Conservation (phyloP, 2,329 filamentous ascomycete genomes). For the Boeremia lycopersici region DNA sequence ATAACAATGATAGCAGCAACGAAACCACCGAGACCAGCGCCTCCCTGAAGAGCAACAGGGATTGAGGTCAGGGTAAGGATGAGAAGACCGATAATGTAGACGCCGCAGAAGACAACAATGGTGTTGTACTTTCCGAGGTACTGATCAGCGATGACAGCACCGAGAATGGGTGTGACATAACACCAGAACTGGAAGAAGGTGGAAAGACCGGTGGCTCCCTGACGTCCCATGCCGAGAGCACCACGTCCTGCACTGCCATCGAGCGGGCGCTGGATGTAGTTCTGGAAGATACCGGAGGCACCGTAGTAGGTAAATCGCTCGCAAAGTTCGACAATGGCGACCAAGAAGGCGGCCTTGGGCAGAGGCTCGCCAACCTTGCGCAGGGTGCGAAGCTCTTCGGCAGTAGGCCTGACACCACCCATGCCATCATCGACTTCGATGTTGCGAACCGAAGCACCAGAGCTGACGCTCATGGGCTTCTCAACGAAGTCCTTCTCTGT, state of each 20-base stretch:
- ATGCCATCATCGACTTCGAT: conserved; percentile 35
- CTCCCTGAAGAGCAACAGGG: conserved; percentile 66
- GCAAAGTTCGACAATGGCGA: conserved; percentile 58
- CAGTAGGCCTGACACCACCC: conserved; percentile 48
- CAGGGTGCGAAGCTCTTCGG: conserved; percentile 51
- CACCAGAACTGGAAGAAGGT: conserved; percentile 54
- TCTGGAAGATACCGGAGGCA: conserved; percentile 56
- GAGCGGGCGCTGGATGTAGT: conserved; percentile 54
- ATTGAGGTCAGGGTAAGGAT: conserved; percentile 71
- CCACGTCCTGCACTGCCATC: conserved; percentile 48
- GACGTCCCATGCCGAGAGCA: conserved; percentile 52
- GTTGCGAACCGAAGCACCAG: conserved; percentile 22
- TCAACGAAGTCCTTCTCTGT: conserved; percentile 28
- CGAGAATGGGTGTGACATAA: conserved; percentile 52
- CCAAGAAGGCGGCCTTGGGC: conserved; percentile 54
- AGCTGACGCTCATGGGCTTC: conserved; percentile 18
- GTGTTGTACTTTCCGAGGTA: conserved; percentile 74
- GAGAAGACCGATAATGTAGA: conserved; percentile 70
- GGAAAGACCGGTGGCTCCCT: conserved; percentile 53
- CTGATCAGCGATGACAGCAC: conserved; percentile 67
- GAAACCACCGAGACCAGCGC: conserved; percentile 68
- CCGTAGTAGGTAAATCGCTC: conserved; percentile 58
- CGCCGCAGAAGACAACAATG: conserved; percentile 68
- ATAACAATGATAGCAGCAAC: conserved; percentile 67
- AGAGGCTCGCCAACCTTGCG: conserved; percentile 55